Conservation (phyloP, 1,284 basidiomycete species). For the Irpex lacteus region DNA sequence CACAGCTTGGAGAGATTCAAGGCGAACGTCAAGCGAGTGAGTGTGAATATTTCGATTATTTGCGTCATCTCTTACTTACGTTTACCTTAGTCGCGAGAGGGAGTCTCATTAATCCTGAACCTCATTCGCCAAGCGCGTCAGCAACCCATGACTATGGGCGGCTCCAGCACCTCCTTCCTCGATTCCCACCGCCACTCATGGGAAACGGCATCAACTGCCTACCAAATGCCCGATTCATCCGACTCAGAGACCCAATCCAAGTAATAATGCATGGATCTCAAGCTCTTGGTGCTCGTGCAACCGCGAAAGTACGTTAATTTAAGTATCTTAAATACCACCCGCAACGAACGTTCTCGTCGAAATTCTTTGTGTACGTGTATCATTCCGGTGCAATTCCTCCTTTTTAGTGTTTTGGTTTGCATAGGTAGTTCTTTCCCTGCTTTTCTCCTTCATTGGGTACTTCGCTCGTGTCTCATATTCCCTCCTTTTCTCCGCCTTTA, state of each 20-base stretch:
- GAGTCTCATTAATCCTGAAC: constrained; percentile 70
- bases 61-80: constrained; percentile 18
- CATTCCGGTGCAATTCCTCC: neutral
- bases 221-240: constrained; percentile 4
- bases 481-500: neutral
- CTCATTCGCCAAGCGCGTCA: constrained; percentile 73
- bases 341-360: neutral
- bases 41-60: constrained; percentile 21
- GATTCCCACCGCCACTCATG: constrained; percentile 21
- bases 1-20: constrained; percentile 77
- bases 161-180: constrained; percentile 34
- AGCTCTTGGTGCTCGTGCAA: neutral
- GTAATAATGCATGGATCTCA: constrained; percentile 6
- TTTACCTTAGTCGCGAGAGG: constrained; percentile 68
- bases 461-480: neutral
- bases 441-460: neutral
- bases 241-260: constrained; percentile 12
- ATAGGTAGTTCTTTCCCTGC: neutral
- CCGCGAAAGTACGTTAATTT: neutral
- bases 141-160: constrained; percentile 62
- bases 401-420: neutral
- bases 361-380: constrained; percentile 1
- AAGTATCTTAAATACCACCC: neutral
- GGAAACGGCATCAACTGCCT: neutral
- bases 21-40: constrained; percentile 71